Conservation (phyloP, 2,329 filamentous ascomycete species). For the Aspergillus nomiae region DNA sequence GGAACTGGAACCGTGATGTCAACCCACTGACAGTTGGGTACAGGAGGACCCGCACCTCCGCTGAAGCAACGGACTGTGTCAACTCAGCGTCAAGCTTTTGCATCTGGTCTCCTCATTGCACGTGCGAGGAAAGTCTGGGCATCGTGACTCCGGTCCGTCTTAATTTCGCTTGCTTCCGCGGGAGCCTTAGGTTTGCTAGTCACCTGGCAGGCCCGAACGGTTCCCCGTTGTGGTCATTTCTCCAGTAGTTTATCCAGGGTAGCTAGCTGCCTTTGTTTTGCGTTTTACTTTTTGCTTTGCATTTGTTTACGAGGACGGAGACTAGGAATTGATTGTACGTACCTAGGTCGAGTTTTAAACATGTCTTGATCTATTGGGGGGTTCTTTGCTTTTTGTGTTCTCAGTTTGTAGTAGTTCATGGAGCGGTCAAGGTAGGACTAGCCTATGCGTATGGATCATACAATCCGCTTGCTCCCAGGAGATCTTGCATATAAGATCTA, state of each 20-base stretch:
- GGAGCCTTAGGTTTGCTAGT: not conserved
- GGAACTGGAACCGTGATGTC: not conserved
- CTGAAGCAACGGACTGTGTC: conserved; percentile 9
- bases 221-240: not conserved
- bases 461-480: not conserved
- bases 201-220: not conserved
- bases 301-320: not conserved
- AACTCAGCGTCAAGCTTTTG: conserved; percentile 9
- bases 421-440: not conserved
- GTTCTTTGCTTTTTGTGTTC: not conserved
- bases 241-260: conserved; percentile 8
- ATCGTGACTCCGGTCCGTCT: not conserved
- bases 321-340: not conserved
- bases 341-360: not conserved
- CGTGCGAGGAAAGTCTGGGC: not conserved
- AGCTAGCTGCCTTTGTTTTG: not conserved
- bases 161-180: conserved; percentile 6
- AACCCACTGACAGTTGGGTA: no score
- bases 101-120: not conserved
- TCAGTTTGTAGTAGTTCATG: not conserved
- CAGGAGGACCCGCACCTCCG: not conserved
- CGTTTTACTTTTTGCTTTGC: not conserved
- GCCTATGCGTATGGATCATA: not conserved
- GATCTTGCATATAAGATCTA: not conserved
- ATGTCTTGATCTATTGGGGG: not conserved